Percentiles rank a stretch among this genome's conserved stretches.
Evolutionary conservation across 2,329 filamentous ascomycete genomes (phyloP).

Genomic region (Trichoderma breve): DNA sequence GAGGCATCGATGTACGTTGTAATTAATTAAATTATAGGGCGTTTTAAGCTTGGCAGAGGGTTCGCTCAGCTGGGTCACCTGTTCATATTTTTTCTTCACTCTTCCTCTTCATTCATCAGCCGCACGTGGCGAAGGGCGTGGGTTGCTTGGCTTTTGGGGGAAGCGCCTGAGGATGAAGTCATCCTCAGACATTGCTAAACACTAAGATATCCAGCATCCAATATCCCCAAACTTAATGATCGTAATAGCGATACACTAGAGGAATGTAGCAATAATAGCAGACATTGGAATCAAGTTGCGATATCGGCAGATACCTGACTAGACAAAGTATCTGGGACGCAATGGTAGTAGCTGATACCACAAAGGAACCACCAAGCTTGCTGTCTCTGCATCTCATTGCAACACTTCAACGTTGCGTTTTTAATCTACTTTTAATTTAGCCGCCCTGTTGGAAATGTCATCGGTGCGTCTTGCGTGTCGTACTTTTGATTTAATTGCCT

Average conservation of each 20-base stretch:
- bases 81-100: not conserved
- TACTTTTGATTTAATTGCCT: not conserved
- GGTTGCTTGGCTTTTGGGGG: not conserved
- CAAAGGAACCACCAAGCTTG: not conserved
- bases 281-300: not conserved
- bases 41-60: not conserved
- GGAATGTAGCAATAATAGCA: not conserved
- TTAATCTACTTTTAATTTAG: not conserved
- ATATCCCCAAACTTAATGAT: not conserved
- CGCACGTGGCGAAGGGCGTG: not conserved
- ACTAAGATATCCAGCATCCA: not conserved
- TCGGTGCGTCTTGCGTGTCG: not conserved
- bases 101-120: not conserved
- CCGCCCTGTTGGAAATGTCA: not conserved
- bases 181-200: not conserved
- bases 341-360: not conserved
- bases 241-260: not conserved
- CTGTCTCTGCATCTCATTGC: not conserved
- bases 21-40: not conserved
- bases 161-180: not conserved
- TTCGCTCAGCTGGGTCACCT: not conserved
- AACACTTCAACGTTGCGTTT: not conserved
- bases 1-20: not conserved
- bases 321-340: not conserved
- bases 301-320: not conserved